Percentiles rank a stretch among this genome's conserved stretches.
Evolutionary conservation across 2,329 filamentous ascomycete species (phyloP).

Genomic region (Falciphora oryzae): DNA sequence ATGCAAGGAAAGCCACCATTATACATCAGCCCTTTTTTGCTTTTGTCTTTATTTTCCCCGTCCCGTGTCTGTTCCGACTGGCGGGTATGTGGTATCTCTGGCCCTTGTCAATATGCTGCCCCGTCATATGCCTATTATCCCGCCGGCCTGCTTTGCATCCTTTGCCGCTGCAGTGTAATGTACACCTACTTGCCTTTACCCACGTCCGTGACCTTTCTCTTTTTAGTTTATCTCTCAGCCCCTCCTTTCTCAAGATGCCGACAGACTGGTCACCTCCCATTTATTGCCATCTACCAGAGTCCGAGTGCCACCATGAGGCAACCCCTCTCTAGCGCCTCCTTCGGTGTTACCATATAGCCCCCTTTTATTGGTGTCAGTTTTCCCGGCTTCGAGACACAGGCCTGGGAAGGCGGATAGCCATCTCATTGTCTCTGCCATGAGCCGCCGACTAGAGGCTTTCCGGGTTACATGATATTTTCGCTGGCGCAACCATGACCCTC

Average conservation of each 20-base stretch:
- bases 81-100: background rate
- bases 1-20: background rate
- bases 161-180: background rate
- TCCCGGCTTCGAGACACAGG: background rate
- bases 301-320: background rate
- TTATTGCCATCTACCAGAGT: background rate
- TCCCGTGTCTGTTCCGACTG: background rate
- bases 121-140: background rate
- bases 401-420: background rate
- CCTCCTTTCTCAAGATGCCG: too few species aligned
- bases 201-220: background rate
- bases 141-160: background rate
- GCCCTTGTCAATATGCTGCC: background rate
- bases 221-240: background rate
- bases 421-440: background rate
- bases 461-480: background rate
- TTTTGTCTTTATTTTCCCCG: background rate
- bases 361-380: background rate
- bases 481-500: background rate
- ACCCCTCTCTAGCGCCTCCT: background rate
- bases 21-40: background rate
- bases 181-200: too few species aligned
- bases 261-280: too few species aligned
- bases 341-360: background rate
- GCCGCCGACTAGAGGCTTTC: background rate